Conservation (phyloP, 768 basidiomycete species). For the Russula griseocarnosa region DNA sequence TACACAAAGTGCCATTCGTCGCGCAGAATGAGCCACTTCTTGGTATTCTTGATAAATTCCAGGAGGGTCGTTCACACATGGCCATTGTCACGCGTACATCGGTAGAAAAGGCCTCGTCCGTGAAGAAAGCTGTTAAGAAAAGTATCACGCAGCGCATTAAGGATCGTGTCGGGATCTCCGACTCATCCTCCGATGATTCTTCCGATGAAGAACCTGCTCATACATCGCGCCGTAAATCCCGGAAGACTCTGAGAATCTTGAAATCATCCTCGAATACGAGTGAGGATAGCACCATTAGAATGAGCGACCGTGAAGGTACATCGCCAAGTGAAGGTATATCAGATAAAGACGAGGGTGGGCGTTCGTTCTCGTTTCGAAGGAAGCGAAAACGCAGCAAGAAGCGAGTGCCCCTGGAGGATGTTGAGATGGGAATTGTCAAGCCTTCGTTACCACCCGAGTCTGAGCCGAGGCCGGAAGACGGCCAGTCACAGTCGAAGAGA, state of each 20-base stretch:
- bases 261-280: slow-evolving; percentile 10
- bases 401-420: slow-evolving; percentile 26
- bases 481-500: slow-evolving; percentile 27
- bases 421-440: slow-evolving; percentile 35
- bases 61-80: slow-evolving; percentile 89
- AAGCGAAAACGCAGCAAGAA: slow-evolving; percentile 30
- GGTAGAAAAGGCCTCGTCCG: slow-evolving; percentile 54
- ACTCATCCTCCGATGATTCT: slow-evolving; percentile 42
- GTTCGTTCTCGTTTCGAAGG: slow-evolving; percentile 27
- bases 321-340: slow-evolving; percentile 25
- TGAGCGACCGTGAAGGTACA: slow-evolving; percentile 32
- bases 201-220: slow-evolving; percentile 40
- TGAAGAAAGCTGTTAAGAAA: slow-evolving; percentile 79
- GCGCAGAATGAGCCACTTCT: slow-evolving; percentile 83
- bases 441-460: slow-evolving; percentile 31
- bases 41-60: slow-evolving; percentile 82
- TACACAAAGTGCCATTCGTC: slow-evolving; percentile 84
- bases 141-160: slow-evolving; percentile 76
- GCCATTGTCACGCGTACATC: slow-evolving; percentile 61
- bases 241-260: slow-evolving; percentile 23
- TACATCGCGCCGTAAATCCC: slow-evolving; percentile 14
- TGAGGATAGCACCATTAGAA: slow-evolving; percentile 16
- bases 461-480: slow-evolving; percentile 24
- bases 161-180: slow-evolving; percentile 61
- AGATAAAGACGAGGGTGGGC: slow-evolving; percentile 27